Percentiles rank a stretch among this genome's conserved stretches.
phyloP scores from a whole-genome alignment of 139 green algal species.

The Chlorella vulgaris region DNA sequence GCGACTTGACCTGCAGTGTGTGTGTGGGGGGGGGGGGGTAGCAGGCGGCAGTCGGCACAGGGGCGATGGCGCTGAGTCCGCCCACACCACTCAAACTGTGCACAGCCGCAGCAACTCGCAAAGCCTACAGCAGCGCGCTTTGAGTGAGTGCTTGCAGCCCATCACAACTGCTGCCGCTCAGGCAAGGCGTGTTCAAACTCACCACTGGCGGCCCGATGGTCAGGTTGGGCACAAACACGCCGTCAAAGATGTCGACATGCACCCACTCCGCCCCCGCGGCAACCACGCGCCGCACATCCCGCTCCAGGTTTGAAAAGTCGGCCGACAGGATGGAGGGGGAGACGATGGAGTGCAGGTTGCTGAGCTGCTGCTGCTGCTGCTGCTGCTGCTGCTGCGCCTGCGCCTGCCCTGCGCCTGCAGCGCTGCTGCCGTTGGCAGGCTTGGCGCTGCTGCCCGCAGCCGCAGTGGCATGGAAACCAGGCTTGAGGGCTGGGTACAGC shows the following conservation, averaged over 20 bases:
- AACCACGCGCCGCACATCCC: conserved; percentile 76
- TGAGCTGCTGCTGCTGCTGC: neutral
- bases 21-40: neutral
- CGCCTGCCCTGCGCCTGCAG: neutral
- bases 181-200: neutral
- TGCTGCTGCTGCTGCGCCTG: neutral
- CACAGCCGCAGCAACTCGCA: neutral
- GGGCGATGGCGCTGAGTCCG: neutral
- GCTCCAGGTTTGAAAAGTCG: conserved; percentile 82
- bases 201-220: conserved; percentile 88
- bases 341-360: conserved; percentile 53
- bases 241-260: conserved; percentile 80
- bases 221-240: conserved; percentile 96
- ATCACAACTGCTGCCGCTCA: too few species aligned
- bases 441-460: conserved; percentile 13
- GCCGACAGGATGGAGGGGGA: conserved; percentile 84
- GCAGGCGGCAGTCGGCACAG: neutral
- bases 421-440: neutral
- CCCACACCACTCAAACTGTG: neutral
- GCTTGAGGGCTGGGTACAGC: conserved; percentile 69
- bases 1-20: conserved; percentile 52
- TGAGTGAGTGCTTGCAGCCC: too few species aligned
- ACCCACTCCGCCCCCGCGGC: conserved; percentile 44
- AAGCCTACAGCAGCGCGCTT: neutral
- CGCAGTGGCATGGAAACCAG: conserved; percentile 37